Base-by-base conservation (phyloP, 2,329 filamentous ascomycete genomes). In the Xylaria sp. region DNA sequence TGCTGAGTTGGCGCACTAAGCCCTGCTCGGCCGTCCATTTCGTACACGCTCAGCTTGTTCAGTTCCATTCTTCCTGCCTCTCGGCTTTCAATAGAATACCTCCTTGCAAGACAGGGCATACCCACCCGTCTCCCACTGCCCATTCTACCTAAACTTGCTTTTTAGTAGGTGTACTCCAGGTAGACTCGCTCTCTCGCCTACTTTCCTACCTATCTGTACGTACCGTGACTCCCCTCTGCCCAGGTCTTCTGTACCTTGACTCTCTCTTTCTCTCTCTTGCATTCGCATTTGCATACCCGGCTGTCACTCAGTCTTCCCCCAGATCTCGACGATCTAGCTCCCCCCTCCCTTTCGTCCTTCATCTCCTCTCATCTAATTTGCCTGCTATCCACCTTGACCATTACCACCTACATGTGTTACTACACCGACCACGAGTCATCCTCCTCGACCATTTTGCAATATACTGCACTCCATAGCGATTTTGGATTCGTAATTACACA, bases 1-100 rank as follows among this genome's bases (percentile, higher is more conserved):
- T 75, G 75, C 71, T 77, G 75, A 72, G 75, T 73, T 77, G 75
- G 75, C 75, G 55, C 68, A 69, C 70, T 67, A 69, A 63, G 60
- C 69, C 71, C 67, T 72, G 69, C 71, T 73, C 54, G 70, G 70
- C 64, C 55, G 39, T 71, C 65, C 61, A 60, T 61, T 60, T 71
- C 57, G 58, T 54, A 42, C 54, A 33, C 55, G 55, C 55, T 55
- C 53, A 55, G 53, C 60, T 51, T 55, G 49, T 38, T 36, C 49
- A 61, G 42, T 55, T 36, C 61, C 60, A 57, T 58, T 62, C 54
- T 44, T 67, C 44, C 56, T 53, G 25, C 51, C 39, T 47, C 20
- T n/a, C 17, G 29, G 22, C 53, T 44, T 51, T 51, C 33, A 39
- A 54, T 51, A 51, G 49, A 51, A 51, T 44, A 53, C 63, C 45